These are phyloP conservation scores for Fusarium caatingaense DNA, from an alignment of 2,329 filamentous ascomycete species.

Conservation along the genomic window DNA sequence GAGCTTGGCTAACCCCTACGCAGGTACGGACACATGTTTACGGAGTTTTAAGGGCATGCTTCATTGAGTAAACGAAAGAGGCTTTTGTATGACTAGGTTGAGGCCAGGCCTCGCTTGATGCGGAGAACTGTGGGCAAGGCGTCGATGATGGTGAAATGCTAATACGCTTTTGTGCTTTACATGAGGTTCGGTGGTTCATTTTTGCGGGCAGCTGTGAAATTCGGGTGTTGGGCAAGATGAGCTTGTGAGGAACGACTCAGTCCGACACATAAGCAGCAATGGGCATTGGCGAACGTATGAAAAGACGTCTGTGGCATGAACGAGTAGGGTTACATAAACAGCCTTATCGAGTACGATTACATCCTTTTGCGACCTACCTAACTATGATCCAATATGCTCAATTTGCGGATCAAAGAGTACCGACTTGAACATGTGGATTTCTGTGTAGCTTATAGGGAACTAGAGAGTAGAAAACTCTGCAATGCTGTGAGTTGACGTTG, in stretches of 20 bases:
- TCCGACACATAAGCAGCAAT: slow-evolving; percentile 9
- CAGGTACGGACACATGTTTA: slow-evolving; percentile 80
- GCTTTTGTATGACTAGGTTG: slow-evolving; percentile 37
- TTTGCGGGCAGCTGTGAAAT: slow-evolving; percentile 5
- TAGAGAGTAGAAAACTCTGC: background rate
- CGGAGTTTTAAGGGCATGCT: slow-evolving; percentile 70
- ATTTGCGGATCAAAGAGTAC: background rate
- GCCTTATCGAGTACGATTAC: slow-evolving; percentile 31
- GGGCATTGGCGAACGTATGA: slow-evolving; percentile 7
- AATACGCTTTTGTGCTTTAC: slow-evolving; percentile 12
- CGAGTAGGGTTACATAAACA: slow-evolving; percentile 30
- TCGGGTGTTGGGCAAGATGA: slow-evolving; percentile 16
- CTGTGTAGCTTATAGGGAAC: background rate
- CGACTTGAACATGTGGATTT: background rate
- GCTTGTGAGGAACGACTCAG: background rate
- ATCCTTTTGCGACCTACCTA: slow-evolving; percentile 18
- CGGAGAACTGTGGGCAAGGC: slow-evolving; percentile 14
- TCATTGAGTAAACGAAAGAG: slow-evolving; percentile 24
- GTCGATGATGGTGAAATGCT: slow-evolving; percentile 13
- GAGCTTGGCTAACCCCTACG: slow-evolving; percentile 29
- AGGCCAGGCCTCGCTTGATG: slow-evolving; percentile 18
- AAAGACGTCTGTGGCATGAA: slow-evolving; percentile 16
- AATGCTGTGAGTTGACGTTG: background rate
- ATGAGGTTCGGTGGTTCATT: slow-evolving; percentile 2
- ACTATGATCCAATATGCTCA: background rate